These are phyloP conservation scores for Leptographium wingfieldii DNA, from an alignment of 2,329 filamentous ascomycete species.

Conservation along the genomic window DNA sequence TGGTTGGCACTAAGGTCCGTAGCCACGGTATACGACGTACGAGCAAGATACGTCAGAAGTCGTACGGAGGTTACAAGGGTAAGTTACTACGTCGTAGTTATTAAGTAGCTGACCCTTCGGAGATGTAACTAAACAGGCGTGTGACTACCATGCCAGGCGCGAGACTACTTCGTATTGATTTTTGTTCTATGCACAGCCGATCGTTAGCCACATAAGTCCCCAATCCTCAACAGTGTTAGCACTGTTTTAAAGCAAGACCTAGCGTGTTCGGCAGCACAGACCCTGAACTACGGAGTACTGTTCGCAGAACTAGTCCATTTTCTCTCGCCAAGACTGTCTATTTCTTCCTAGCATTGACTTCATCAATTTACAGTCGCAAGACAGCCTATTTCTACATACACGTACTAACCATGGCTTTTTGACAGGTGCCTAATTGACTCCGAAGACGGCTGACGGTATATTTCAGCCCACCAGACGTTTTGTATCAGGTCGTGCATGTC, in stretches of 20 bases:
- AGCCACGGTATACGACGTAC: neutral
- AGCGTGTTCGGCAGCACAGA: neutral
- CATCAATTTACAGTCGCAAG: too few species aligned
- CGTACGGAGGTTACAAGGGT: too few species aligned
- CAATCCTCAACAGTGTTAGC: neutral
- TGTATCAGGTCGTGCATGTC: too few species aligned
- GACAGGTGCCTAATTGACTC: too few species aligned
- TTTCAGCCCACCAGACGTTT: too few species aligned
- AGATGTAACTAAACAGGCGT: neutral
- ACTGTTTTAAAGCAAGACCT: neutral
- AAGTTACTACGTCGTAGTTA: too few species aligned
- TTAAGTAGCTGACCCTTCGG: neutral
- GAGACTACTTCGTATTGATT: neutral
- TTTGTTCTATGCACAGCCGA: neutral
- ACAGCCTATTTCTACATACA: too few species aligned
- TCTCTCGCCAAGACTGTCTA: too few species aligned
- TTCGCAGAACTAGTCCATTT: neutral
- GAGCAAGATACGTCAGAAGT: too few species aligned
- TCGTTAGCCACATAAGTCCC: neutral
- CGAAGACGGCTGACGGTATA: too few species aligned
- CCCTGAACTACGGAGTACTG: neutral
- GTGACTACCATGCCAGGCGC: neutral
- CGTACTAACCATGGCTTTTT: too few species aligned
- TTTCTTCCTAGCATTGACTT: too few species aligned
- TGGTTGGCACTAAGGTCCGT: neutral